Evolutionary conservation across 164 flowering plant species (phyloP), one percentile per base, ranked within the genome.

Genomic region (Buxus sempervirens): DNA sequence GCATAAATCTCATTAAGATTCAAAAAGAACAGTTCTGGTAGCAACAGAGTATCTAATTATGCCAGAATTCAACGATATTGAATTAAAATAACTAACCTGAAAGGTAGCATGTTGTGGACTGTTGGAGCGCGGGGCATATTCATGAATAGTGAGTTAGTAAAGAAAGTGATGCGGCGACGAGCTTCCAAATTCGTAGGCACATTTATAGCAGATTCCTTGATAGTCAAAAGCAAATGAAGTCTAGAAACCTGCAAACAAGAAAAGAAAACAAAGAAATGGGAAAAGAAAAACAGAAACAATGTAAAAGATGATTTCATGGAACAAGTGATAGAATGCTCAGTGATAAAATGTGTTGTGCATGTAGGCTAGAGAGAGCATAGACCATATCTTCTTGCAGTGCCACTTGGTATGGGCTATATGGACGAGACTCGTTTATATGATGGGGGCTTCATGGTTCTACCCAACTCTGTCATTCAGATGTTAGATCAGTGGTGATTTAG

Each of bases 181-280:
- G 99, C 99, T 16, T 96, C 99, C 79, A 91, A 75, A 78, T 96
- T 93, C 78, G 74, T 86, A n/a, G 99, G 99, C 67, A 96, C 91
- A 76, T 93, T 91, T 70, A 87, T 88, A 49, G 98, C 99, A 73
- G 99, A 96, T 76, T 93, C 98, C 82, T 96, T 96, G 60, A 86
- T 95, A 26, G 92, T 96, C 78, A 93, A 69, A 73, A 96, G 98
- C 81, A 96, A 82, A 80, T 73, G 80, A 73, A 96, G 91, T 82
- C 99, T 84, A 48, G 81, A 82, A 68, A 93, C 89, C 98, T 96
- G 73, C 38, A 24, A 6, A 53, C 14, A 36, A 20, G 32, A 55
- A 70, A 21, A 65, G 25, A 38, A 22, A 54, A 69, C 38, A 48
- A 61, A 62, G 49, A 49, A 45, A 20, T 26, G 20, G 45, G 19